Evolutionary conservation across 2,329 filamentous ascomycete species (phyloP), one percentile per base, ranked within the genome.

Genomic region (Metarhizium brunneum): DNA sequence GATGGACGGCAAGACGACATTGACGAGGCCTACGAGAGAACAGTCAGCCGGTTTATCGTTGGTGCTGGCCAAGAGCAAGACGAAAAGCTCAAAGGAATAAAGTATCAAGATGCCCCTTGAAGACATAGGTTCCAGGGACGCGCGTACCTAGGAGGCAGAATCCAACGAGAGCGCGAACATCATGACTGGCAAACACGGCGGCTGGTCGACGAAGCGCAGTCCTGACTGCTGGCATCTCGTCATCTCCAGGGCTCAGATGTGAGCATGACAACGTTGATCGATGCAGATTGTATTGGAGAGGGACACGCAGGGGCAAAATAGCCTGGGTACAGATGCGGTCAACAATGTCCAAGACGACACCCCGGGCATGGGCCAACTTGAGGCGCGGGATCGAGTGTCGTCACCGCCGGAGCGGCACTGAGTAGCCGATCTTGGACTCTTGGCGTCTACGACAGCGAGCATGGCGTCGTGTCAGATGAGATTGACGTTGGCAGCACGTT

Each of bases 1-100:
- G 47, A 69, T 62, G 52, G 62, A 65, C 0, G 68, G 63, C 3
- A 71, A 60, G 40, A 68, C 48, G 8, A 60, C 62, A 52, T 66
- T 70, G 52, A 61, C 60, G 54, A 71, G 58, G 51, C 66, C 69
- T 71, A 52, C 3, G 29, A 32, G 14, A 2, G 40, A 30, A 14
- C 6, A 50, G 25, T 25, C 25, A 25, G 25, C 3, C 7, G 25
- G 32, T 11, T 35, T 35, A 6, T 35, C 6, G 10, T 7, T 35
- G 6, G 32, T 25, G 1, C 25, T 25, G 1, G 25, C 25, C 25
- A 25, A 25, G 25, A 25, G 25, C 25, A 25, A 25, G 25, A 25
- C 25, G 25, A 25, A 25, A 25, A 25, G 25, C 25, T 25, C 25
- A 25, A 25, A 25, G 25, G 25, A 25, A 25, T 25, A 4, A 25